Evolutionary conservation across 495 filamentous ascomycete genomes (phyloP).

Genomic region (Aspergillus leporis): DNA sequence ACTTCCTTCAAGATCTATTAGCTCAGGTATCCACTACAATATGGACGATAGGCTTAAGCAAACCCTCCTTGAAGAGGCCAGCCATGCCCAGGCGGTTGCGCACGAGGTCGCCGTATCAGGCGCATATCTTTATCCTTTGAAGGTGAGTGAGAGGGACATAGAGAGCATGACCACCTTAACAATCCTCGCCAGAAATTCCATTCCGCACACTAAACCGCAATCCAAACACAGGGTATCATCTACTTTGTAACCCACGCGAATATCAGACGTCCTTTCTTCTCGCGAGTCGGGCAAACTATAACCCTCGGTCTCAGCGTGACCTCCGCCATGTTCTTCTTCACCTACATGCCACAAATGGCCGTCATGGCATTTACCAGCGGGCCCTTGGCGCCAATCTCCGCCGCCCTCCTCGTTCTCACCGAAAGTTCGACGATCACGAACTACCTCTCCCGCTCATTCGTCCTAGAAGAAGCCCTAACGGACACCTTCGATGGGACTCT

Average conservation of each 20-base stretch:
- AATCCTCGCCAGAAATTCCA: neutral
- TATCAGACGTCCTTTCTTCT: constrained; percentile 66
- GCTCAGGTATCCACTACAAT: neutral
- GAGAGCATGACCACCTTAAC: neutral
- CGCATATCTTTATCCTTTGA: constrained; percentile 84
- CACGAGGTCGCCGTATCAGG: constrained; percentile 67
- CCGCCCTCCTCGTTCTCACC: constrained; percentile 73
- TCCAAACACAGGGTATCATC: constrained; percentile 61
- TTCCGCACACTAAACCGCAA: constrained; percentile 9
- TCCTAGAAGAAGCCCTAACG: constrained; percentile 76
- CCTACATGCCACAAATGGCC: constrained; percentile 87
- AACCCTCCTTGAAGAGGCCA: constrained; percentile 42
- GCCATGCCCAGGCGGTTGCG: constrained; percentile 45
- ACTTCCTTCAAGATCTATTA: neutral
- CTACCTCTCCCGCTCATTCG: constrained; percentile 69
- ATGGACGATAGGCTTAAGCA: constrained; percentile 48
- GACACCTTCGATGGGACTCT: constrained; percentile 91
- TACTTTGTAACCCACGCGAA: constrained; percentile 60
- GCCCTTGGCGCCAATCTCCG: constrained; percentile 71
- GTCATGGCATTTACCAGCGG: constrained; percentile 79
- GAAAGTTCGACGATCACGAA: constrained; percentile 81
- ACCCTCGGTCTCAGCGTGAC: constrained; percentile 73
- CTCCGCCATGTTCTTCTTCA: constrained; percentile 78
- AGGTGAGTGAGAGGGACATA: constrained; percentile 46
- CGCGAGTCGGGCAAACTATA: constrained; percentile 66